Percentiles rank a stretch among this genome's conserved stretches.
Conservation (phyloP, 2,329 filamentous ascomycete species). For the Fusarium nurragi region DNA sequence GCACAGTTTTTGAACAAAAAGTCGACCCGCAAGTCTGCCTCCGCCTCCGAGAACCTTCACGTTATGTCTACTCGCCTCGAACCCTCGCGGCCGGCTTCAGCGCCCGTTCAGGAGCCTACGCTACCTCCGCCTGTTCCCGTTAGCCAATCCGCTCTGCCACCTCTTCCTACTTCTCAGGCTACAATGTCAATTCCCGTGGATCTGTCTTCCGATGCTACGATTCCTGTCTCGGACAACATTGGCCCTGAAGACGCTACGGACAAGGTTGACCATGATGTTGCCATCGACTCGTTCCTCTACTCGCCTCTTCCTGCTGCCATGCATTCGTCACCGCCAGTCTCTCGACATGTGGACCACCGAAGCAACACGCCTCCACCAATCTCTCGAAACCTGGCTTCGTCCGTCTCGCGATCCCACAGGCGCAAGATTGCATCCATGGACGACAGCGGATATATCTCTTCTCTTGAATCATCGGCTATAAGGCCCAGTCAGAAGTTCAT, state of each 20-base stretch:
- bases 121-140: slow-evolving; percentile 57
- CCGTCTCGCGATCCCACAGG: slow-evolving; percentile 74
- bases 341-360: slow-evolving; percentile 65
- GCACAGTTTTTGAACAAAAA: slow-evolving; percentile 90
- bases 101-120: slow-evolving; percentile 56
- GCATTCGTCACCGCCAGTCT: slow-evolving; percentile 89
- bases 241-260: slow-evolving; percentile 61
- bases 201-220: slow-evolving; percentile 80
- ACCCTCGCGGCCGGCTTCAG: slow-evolving; percentile 55
- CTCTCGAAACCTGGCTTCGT: slow-evolving; percentile 68
- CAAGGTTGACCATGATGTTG: slow-evolving; percentile 54
- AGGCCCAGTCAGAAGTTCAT: slow-evolving; percentile 74
- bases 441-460: slow-evolving; percentile 98
- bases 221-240: slow-evolving; percentile 74
- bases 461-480: slow-evolving; percentile 88
- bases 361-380: slow-evolving; percentile 81
- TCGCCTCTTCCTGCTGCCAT: slow-evolving; percentile 78
- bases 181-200: slow-evolving; percentile 60
- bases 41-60: slow-evolving; percentile 65
- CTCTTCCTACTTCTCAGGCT: slow-evolving; percentile 52
- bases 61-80: slow-evolving; percentile 68
- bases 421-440: slow-evolving; percentile 82
- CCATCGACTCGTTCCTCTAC: slow-evolving; percentile 64
- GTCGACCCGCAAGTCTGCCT: slow-evolving; percentile 67
- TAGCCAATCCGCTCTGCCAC: slow-evolving; percentile 52